Evolutionary conservation across 148 eudicot species (phyloP).

Genomic region (Chenopodium berlandieri): DNA sequence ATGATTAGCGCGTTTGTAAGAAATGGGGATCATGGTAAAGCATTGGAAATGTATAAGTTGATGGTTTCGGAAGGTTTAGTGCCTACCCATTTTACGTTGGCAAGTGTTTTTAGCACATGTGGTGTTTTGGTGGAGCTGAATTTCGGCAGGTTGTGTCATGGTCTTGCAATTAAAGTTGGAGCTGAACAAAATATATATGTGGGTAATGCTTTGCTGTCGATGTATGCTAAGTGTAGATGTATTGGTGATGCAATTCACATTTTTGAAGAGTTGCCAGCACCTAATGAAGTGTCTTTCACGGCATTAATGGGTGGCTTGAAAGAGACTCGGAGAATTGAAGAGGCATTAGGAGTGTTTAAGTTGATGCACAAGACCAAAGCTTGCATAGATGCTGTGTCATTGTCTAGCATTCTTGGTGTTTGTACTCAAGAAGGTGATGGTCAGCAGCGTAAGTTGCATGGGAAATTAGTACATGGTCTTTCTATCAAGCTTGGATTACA

Average conservation of each 20-base stretch:
- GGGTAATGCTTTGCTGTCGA: constrained; percentile 63
- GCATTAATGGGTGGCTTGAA: constrained; percentile 64
- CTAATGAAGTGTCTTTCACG: constrained; percentile 82
- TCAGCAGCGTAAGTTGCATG: constrained; percentile 32
- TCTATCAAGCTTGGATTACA: constrained; percentile 62
- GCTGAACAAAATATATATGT: constrained; percentile 56
- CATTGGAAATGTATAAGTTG: constrained; percentile 42
- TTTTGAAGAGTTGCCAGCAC: constrained; percentile 54
- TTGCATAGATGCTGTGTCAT: constrained; percentile 53
- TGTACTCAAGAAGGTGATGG: constrained; percentile 43
- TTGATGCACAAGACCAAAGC: constrained; percentile 48
- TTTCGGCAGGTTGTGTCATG: constrained; percentile 61
- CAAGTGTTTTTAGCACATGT: constrained; percentile 77
- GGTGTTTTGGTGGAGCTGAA: constrained; percentile 42
- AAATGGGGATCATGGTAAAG: constrained; percentile 39
- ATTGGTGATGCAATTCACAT: constrained; percentile 45
- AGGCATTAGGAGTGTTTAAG: constrained; percentile 58
- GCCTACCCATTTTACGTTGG: constrained; percentile 69
- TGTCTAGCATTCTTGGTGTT: constrained; percentile 63
- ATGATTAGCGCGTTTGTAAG: constrained; percentile 55
- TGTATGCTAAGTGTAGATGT: constrained; percentile 67
- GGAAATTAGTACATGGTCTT: constrained; percentile 53
- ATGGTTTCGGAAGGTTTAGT: constrained; percentile 55
- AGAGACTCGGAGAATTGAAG: constrained; percentile 46
- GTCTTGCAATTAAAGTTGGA: constrained; percentile 53